phyloP scores from a whole-genome alignment of 768 basidiomycete species.

The Lactarius sp. region DNA sequence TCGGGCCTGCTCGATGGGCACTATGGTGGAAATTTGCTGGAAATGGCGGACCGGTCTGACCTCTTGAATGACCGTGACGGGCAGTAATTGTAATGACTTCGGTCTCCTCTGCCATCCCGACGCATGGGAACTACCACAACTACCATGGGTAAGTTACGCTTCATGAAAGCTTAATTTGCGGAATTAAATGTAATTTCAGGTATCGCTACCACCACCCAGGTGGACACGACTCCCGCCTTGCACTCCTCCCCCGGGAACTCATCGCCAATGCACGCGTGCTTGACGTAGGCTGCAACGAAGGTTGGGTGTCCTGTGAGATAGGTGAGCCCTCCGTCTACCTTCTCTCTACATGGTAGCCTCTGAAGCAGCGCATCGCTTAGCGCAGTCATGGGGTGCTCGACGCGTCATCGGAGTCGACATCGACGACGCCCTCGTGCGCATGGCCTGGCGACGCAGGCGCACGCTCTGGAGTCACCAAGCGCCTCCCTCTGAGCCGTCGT shows the following conservation, averaged over 20 bases:
- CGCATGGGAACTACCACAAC: slow-evolving; percentile 26
- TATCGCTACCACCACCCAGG: slow-evolving; percentile 21
- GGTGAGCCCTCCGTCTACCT: slow-evolving; percentile 26
- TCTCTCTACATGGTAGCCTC: not conserved
- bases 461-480: slow-evolving; percentile 66
- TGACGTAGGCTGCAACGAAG: slow-evolving; percentile 25
- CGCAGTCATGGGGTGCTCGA: slow-evolving; percentile 57
- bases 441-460: slow-evolving; percentile 69
- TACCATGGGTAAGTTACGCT: slow-evolving; percentile 20
- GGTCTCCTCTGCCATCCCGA: slow-evolving; percentile 16
- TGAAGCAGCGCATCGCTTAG: slow-evolving; percentile 35
- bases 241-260: slow-evolving; percentile 40
- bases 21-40: too few species aligned
- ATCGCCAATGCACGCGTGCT: slow-evolving; percentile 15
- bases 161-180: not conserved
- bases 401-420: slow-evolving; percentile 83
- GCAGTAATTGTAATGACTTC: slow-evolving; percentile 8
- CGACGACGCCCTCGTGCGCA: slow-evolving; percentile 66
- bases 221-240: slow-evolving; percentile 56
- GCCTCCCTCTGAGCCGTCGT: slow-evolving; percentile 32
- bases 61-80: too few species aligned
- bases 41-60: not conserved
- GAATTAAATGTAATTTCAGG: not conserved
- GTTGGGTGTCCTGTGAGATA: slow-evolving; percentile 21
- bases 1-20: too few species aligned